Evolutionary conservation across 331 rosid species (phyloP).

Genomic region (Dryas integrifolia): DNA sequence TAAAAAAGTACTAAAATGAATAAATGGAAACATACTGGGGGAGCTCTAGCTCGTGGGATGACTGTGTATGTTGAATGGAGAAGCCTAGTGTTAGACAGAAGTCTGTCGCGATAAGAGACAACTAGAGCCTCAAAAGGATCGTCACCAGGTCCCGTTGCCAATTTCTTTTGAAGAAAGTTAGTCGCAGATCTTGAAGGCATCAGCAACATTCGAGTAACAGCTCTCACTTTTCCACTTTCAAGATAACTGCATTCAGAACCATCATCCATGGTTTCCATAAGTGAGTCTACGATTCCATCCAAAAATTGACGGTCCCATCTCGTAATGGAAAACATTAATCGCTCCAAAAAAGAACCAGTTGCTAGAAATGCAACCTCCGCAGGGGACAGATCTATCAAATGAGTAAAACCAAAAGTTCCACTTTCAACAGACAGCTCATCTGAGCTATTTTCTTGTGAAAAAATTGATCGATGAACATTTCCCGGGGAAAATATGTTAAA

Average conservation of each 20-base stretch:
- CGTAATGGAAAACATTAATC: slow-evolving; percentile 63
- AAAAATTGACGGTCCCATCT: slow-evolving; percentile 61
- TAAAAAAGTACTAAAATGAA: slow-evolving; percentile 13
- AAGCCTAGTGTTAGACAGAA: slow-evolving; percentile 68
- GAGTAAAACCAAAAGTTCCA: slow-evolving; percentile 85
- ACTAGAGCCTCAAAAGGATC: slow-evolving; percentile 83
- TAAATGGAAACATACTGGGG: slow-evolving; percentile 64
- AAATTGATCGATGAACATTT: slow-evolving; percentile 65
- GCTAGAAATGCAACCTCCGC: slow-evolving; percentile 80
- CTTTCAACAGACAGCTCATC: slow-evolving; percentile 36
- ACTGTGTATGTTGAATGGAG: slow-evolving; percentile 81
- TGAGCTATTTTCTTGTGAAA: slow-evolving; percentile 38
- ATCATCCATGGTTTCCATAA: slow-evolving; percentile 48
- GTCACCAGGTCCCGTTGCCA: slow-evolving; percentile 61
- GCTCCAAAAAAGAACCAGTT: slow-evolving; percentile 72
- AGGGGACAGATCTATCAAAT: slow-evolving; percentile 75
- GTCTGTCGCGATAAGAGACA: slow-evolving; percentile 64
- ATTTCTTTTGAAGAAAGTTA: slow-evolving; percentile 43
- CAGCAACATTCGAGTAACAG: slow-evolving; percentile 77
- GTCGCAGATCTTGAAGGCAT: slow-evolving; percentile 65
- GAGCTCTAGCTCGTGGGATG: slow-evolving; percentile 87
- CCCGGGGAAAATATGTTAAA: slow-evolving; percentile 70
- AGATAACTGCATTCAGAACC: slow-evolving; percentile 53
- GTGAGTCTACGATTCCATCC: slow-evolving; percentile 52
- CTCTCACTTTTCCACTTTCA: slow-evolving; percentile 65